phyloP scores from a whole-genome alignment of 2,329 filamentous ascomycete species.

The Alternaria arborescens region DNA sequence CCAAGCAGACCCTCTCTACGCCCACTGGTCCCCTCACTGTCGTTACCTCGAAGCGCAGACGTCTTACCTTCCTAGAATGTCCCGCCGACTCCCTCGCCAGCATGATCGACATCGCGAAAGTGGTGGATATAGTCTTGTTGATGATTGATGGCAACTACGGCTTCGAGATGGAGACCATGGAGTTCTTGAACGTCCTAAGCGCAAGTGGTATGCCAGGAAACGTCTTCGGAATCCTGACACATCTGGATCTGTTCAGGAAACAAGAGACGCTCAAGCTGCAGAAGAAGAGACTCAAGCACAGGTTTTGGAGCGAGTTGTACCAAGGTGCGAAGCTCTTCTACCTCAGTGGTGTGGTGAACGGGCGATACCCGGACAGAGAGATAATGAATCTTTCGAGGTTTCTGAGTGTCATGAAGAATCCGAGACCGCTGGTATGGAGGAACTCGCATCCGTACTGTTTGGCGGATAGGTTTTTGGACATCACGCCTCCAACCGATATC shows the following conservation, averaged over 20 bases:
- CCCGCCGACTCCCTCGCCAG: conserved; percentile 91
- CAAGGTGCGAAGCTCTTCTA: conserved; percentile 98
- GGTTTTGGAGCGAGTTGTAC: conserved; percentile 97
- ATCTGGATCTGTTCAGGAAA: conserved; percentile 94
- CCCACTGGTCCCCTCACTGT: conserved; percentile 94
- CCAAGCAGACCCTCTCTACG: conserved; percentile 91
- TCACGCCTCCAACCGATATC: conserved; percentile 90
- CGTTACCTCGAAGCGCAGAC: conserved; percentile 93
- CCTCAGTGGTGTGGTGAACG: conserved; percentile 94
- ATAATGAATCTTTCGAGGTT: conserved; percentile 95
- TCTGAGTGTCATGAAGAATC: conserved; percentile 98
- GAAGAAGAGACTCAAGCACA: conserved; percentile 94
- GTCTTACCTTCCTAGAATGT: conserved; percentile 94
- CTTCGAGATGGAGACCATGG: conserved; percentile 99
- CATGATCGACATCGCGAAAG: conserved; percentile 97
- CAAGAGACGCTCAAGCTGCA: conserved; percentile 90
- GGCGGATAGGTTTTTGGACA: conserved; percentile 92
- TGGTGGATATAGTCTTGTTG: conserved; percentile 94
- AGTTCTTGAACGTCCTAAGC: conserved; percentile 94
- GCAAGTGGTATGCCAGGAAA: conserved; percentile 98
- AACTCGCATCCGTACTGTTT: conserved; percentile 95
- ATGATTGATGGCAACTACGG: conserved; percentile 99
- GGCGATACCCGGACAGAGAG: conserved; percentile 94
- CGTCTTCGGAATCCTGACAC: conserved; percentile 95
- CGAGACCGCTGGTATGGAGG: conserved; percentile 92